Evolutionary conservation across 1,139 yeast species (phyloP).

Genomic region (Fermentozyma sake): DNA sequence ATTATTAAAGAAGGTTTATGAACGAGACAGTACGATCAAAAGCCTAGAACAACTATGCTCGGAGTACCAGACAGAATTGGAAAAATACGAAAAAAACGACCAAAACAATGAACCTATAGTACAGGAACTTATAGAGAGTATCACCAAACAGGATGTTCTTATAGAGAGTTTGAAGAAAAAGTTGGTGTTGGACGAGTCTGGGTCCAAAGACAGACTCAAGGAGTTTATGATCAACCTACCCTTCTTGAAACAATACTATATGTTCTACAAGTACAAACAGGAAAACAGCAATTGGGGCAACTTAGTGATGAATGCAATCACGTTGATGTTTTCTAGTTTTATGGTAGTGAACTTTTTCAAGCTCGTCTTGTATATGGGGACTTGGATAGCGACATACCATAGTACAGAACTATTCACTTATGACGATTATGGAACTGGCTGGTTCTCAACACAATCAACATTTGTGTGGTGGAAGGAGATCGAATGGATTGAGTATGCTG

Average conservation of each 20-base stretch:
- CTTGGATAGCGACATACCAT: conserved; percentile 9
- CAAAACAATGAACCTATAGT: conserved; percentile 11
- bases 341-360: conserved; percentile 17
- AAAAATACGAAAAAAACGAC: conserved; percentile 13
- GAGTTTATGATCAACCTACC: conserved; percentile 25
- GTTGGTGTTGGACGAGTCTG: conserved; percentile 11
- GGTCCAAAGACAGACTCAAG: conserved; percentile 7
- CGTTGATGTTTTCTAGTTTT: conserved; percentile 20
- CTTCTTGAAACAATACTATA: conserved; percentile 28
- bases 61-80: conserved; percentile 19
- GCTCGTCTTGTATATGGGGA: conserved; percentile 11
- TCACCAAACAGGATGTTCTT: conserved; percentile 20
- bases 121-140: conserved; percentile 13
- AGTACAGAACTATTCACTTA: conserved; percentile 15
- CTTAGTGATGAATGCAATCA: conserved; percentile 17
- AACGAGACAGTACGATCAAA: conserved; percentile 5
- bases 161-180: conserved; percentile 18
- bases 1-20: conserved; percentile 9
- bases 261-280: conserved; percentile 23
- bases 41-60: conserved; percentile 19
- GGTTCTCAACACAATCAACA: conserved; percentile 10
- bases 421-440: conserved; percentile 20
- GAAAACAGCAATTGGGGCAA: conserved; percentile 19
- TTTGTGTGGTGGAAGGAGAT: conserved; percentile 34
- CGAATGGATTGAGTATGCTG: conserved; percentile 27